Evolutionary conservation across 2,329 filamentous ascomycete species (phyloP).

Genomic region (Xylaria polymorpha): DNA sequence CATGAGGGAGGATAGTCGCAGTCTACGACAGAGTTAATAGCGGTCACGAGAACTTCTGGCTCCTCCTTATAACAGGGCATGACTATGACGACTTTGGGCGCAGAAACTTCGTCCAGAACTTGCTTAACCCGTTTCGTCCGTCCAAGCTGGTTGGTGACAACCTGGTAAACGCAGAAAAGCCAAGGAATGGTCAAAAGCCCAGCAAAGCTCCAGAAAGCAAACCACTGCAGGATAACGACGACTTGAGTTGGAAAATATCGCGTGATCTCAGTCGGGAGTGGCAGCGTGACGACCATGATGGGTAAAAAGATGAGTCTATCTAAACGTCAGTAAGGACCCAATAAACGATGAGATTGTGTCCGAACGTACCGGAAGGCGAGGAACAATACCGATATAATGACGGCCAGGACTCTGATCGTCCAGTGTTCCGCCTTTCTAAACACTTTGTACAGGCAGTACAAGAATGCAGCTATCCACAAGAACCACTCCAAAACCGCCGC

Average conservation of each 20-base stretch:
- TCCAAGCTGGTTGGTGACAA: slow-evolving; percentile 88
- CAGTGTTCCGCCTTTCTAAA: slow-evolving; percentile 90
- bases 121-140: slow-evolving; percentile 84
- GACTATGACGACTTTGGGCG: slow-evolving; percentile 93
- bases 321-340: slow-evolving; percentile 34
- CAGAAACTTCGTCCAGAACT: slow-evolving; percentile 83
- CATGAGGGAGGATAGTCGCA: slow-evolving; percentile 94
- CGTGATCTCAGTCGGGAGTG: slow-evolving; percentile 78
- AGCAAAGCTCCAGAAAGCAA: slow-evolving; percentile 94
- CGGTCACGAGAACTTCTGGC: slow-evolving; percentile 83
- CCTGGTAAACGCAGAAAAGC: slow-evolving; percentile 91
- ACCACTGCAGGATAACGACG: slow-evolving; percentile 85
- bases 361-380: slow-evolving; percentile 74
- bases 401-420: slow-evolving; percentile 81
- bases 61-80: slow-evolving; percentile 98
- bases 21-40: slow-evolving; percentile 90
- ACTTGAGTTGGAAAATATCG: slow-evolving; percentile 76
- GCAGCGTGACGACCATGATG: slow-evolving; percentile 93
- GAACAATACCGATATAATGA: slow-evolving; percentile 80
- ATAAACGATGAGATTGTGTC: neutral
- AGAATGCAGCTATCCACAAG: slow-evolving; percentile 91
- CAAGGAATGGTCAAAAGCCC: slow-evolving; percentile 87
- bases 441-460: slow-evolving; percentile 91
- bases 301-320: slow-evolving; percentile 84
- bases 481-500: slow-evolving; percentile 93